Conservation (phyloP, 2,329 filamentous ascomycete genomes). For the Apiospora hydei region DNA sequence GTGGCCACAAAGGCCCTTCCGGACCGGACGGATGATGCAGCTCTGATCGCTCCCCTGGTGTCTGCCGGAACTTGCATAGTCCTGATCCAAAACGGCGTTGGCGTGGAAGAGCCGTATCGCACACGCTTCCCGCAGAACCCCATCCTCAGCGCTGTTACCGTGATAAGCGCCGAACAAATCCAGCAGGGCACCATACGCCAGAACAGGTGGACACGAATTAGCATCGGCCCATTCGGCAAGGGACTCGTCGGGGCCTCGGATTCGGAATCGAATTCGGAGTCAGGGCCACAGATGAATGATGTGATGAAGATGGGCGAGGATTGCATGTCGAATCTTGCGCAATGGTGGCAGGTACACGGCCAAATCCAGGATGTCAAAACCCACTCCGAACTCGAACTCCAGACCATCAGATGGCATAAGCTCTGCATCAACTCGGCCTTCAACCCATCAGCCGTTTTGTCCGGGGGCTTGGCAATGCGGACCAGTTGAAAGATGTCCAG, state of each 20-base stretch:
- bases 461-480: constrained; percentile 70
- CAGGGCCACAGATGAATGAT: constrained; percentile 33
- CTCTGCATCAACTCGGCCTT: constrained; percentile 79
- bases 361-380: constrained; percentile 70
- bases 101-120: constrained; percentile 72
- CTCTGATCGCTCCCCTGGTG: constrained; percentile 67
- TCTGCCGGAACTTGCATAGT: constrained; percentile 63
- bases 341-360: constrained; percentile 62
- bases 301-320: constrained; percentile 46
- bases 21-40: constrained; percentile 67
- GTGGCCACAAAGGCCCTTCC: constrained; percentile 76
- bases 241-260: constrained; percentile 49
- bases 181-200: constrained; percentile 69
- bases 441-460: constrained; percentile 75
- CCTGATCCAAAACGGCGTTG: constrained; percentile 74
- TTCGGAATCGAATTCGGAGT: background rate
- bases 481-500: constrained; percentile 70
- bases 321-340: constrained; percentile 57
- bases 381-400: constrained; percentile 70
- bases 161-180: constrained; percentile 72
- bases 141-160: constrained; percentile 73
- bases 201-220: constrained; percentile 77
- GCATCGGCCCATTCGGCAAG: constrained; percentile 69
- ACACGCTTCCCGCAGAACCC: constrained; percentile 65
- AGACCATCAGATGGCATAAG: constrained; percentile 78